Evolutionary conservation across 2,329 filamentous ascomycete genomes (phyloP).

Genomic region (Monilinia vaccinii-corymbosi): DNA sequence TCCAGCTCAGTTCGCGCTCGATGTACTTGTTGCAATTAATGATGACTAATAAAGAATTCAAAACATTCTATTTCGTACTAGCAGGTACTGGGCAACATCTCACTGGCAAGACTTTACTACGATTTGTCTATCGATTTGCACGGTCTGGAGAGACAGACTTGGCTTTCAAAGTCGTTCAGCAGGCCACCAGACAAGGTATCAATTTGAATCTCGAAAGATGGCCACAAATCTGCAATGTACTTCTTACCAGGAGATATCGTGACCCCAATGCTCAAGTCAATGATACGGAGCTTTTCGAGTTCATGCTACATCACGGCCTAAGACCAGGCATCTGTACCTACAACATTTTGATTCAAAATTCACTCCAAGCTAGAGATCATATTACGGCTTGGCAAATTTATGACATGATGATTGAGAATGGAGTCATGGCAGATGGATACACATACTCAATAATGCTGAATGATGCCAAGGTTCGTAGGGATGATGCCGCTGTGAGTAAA

Average conservation of each 20-base stretch:
- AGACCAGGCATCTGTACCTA: constrained; percentile 53
- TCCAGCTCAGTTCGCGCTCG: constrained; percentile 16
- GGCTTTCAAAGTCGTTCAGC: constrained; percentile 38
- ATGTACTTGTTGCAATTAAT: constrained; percentile 17
- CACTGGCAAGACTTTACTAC: constrained; percentile 20
- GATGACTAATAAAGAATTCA: constrained; percentile 12
- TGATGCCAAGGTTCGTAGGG: constrained; percentile 48
- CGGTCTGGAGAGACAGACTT: constrained; percentile 23
- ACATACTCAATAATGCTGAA: constrained; percentile 64
- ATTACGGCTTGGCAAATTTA: constrained; percentile 57
- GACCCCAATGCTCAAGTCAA: constrained; percentile 34
- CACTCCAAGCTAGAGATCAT: constrained; percentile 55
- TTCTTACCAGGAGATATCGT: constrained; percentile 39
- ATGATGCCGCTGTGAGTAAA: constrained; percentile 39
- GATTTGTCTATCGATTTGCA: constrained; percentile 33
- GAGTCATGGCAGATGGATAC: constrained; percentile 52
- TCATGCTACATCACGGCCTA: constrained; percentile 51
- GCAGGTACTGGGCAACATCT: constrained; percentile 15
- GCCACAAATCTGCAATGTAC: constrained; percentile 47
- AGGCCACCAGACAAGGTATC: constrained; percentile 30
- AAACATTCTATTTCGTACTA: constrained; percentile 19
- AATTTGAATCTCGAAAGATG: constrained; percentile 39
- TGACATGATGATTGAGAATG: constrained; percentile 49
- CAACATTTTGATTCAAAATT: constrained; percentile 62
- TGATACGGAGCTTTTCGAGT: constrained; percentile 44